Evolutionary conservation across 768 basidiomycete genomes (phyloP), one percentile per base, ranked within the genome.

Genomic region (Suillus tomentosus): DNA sequence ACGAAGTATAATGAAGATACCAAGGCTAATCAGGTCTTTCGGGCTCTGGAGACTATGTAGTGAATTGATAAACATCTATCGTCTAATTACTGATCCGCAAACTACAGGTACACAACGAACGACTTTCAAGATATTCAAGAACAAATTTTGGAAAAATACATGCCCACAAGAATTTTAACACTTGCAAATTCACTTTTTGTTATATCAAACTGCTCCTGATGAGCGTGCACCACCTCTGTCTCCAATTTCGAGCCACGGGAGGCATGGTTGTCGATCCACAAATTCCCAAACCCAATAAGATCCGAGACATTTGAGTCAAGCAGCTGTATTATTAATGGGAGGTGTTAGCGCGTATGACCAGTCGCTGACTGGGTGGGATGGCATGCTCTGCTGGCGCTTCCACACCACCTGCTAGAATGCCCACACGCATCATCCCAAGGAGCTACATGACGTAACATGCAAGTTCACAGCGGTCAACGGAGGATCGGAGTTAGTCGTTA

Each of bases 381-480:
- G 77, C 71, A 66, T 79, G 77, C 45, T 81, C 79, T 42, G 74
- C 67, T 56, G 77, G 72, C 13, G 80, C 79, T 73, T 90, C 87
- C 67, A 87, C 81, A 47, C 89, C 88, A 13, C 87, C 89, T 50
- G 82, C 81, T 50, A 91, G 79, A 61, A 87, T 80, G 65, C 87
- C 89, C 67, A 88, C 85, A n/a, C 89, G 82, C 86, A 88, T 87
- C 87, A 90, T 91, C 0, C 90, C 81, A 45, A 94, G 81, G 24
- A 92, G 79, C 85, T 82, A 53, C 56, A 68, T 58, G 57, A 42
- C 57, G 42, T 40, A 27, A 58, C 40, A 19, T 10, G 2, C 6
- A 24, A 14, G 34, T 55, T 39, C 42, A 27, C 15, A 42, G 37
- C 22, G 14, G n/a, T 15, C 55, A 15, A 14, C 14, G 50, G 10